Evolutionary conservation across 2,329 filamentous ascomycete species (phyloP), one percentile per base, ranked within the genome.

Genomic region (Cercospora sp.): DNA sequence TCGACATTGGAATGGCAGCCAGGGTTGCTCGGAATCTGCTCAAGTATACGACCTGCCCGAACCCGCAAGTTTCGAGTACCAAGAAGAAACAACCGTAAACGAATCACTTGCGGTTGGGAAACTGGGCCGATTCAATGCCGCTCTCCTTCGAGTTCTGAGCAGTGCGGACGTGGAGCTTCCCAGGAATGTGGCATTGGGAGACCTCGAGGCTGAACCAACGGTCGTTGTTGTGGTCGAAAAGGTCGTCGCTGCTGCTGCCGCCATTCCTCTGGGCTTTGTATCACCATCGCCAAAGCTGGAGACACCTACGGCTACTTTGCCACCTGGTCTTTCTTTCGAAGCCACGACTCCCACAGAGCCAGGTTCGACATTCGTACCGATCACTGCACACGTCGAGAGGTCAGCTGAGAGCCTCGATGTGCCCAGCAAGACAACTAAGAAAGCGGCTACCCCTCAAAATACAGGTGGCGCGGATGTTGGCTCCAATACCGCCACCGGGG

Each of bases 191-290:
- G 71, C 71, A 7, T 72, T 77, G 5, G 82, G 82, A 10, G 76
- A 75, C 3, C 78, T 79, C 49, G 74, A 77, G 40, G 82, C 81
- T 5, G 74, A 75, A 12, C 79, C 82, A 1, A 83, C 80, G 1
- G 80, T 83, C 4, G 71, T 82, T 4, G 74, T 83, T 5, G 77
- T 83, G 5, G 78, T 83, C 7, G 75, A 82, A 57, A 69, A 81
- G 26, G 77, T 78, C 10, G 80, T 82, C 51, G 71, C 73, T 21
- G 74, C 69, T 7, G 69, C 71, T 57, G 70, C 66, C 8, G 68
- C 72, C 1, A 53, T 74, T 9, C 70, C 72, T 1, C 59, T 61
- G 18, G 64, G 45, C 13, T 65, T 72, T 6, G 32, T 67, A 58
- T 30, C 37, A 9, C 61, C 68, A 28, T 62, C 49, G 8, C 32